Conservation (phyloP, 305 asterid species). For the Salvia sclarea region DNA sequence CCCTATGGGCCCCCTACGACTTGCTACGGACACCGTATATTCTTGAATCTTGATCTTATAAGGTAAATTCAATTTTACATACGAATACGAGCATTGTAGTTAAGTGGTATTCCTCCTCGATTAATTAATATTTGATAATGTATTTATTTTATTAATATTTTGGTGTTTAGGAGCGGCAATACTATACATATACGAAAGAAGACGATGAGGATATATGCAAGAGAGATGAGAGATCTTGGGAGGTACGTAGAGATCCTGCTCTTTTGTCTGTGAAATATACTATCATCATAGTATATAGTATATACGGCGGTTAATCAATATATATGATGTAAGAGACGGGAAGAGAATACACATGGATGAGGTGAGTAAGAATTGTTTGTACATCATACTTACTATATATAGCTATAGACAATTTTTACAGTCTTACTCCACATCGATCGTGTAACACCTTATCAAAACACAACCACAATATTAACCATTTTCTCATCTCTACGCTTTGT, state of each 20-base stretch:
- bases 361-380: constrained; percentile 42
- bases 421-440: constrained; percentile 15
- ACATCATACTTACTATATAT: constrained; percentile 22
- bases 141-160: constrained; percentile 1
- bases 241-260: constrained; percentile 59
- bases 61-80: constrained; percentile 33
- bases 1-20: constrained; percentile 94
- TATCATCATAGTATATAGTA: not conserved
- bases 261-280: constrained; percentile 40
- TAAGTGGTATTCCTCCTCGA: too few species aligned
- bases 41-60: constrained; percentile 73
- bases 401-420: constrained; percentile 35
- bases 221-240: constrained; percentile 59
- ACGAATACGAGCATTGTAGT: too few species aligned
- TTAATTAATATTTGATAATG: not conserved
- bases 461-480: not conserved
- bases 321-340: not conserved
- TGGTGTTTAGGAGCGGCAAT: constrained; percentile 29
- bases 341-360: constrained; percentile 6
- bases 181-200: too few species aligned
- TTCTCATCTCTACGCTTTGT: not conserved
- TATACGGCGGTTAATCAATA: constrained; percentile 4
- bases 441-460: constrained; percentile 15
- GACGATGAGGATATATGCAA: too few species aligned
- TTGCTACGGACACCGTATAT: constrained; percentile 49